Base-by-base conservation (phyloP, 768 basidiomycete genomes). In the Termitomyces bulborhizus region DNA sequence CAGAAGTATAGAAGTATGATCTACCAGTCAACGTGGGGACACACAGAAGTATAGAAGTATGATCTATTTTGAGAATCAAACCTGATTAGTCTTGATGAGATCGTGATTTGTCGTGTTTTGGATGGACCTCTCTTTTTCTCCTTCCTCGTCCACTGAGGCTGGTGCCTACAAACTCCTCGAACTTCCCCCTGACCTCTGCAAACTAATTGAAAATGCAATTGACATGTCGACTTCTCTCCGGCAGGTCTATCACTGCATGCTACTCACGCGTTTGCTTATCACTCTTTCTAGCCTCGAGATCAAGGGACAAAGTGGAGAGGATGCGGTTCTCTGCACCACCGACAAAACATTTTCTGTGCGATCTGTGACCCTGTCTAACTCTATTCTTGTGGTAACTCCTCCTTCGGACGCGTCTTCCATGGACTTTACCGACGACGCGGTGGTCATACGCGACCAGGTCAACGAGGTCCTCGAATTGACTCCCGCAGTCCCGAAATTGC, bases 361-460 rank as follows among this genome's bases (percentile, higher is more conserved):
- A 53, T 88, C 93, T 0, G 86, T 98, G n/a, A 78, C 79, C 8
- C 74, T 97, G 46, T 97, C 94, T 16, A 98, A 98, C 68, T 86
- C 93, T 0, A 71, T 95, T 34, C 74, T 94, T 12, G 80, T 98
- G 43, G 76, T 89, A 57, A 84, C 84, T 3, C 73, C 83, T 16
- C 71, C 76, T 2, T 65, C 71, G 39, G 70, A 72, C 62, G 65
- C 62, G 29, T 53, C 63, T 27, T 60, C 67, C 29, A 55, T 67
- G 29, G 63, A 67, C 6, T 65, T 63, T n/a, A 60, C 66, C 2
- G 66, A 71, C 18, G 74, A 79, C 44, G 69, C 72, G 1, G 73
- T 90, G 9, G 79, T 87, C 51, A 86, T 97, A 50, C 82, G 86
- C 50, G 90, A 93, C 60, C 85, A 87, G 61, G 72, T 93, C 32